Conservation (phyloP, 768 basidiomycete species). For the Asterophora lycoperdoides region DNA sequence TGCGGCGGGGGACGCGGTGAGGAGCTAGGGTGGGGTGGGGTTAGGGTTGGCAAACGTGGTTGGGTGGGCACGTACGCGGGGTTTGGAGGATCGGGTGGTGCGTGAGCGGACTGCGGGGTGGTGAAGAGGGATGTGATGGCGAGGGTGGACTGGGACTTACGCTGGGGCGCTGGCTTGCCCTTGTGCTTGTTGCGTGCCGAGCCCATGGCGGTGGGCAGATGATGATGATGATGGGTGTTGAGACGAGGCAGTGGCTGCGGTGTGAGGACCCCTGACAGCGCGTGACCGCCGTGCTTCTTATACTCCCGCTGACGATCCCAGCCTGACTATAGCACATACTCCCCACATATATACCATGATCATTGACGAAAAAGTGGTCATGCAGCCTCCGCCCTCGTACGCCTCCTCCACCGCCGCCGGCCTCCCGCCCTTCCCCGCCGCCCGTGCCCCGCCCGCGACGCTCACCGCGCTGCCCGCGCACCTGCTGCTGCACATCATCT, state of each 20-base stretch:
- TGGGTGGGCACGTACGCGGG: slow-evolving; percentile 33
- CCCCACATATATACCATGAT: slow-evolving; percentile 34
- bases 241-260: too few relatives aligned
- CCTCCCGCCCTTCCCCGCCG: slow-evolving; percentile 22
- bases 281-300: too few relatives aligned
- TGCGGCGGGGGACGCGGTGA: slow-evolving; percentile 13
- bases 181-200: slow-evolving; percentile 14
- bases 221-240: neutral
- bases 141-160: too few relatives aligned
- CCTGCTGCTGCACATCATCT: slow-evolving; percentile 65
- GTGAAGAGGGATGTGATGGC: too few relatives aligned
- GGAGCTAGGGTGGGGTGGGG: slow-evolving; percentile 26
- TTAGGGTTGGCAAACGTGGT: slow-evolving; percentile 28
- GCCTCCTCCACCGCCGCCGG: slow-evolving; percentile 3
- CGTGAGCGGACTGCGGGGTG: slow-evolving; percentile 32
- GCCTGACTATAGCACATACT: too few relatives aligned
- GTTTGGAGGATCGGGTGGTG: slow-evolving; percentile 35
- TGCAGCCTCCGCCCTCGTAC: slow-evolving; percentile 29
- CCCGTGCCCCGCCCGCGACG: slow-evolving; percentile 8
- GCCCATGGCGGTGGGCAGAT: slow-evolving; percentile 12
- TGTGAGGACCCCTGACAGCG: too few relatives aligned
- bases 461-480: slow-evolving; percentile 49
- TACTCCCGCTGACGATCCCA: too few relatives aligned
- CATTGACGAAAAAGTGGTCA: slow-evolving; percentile 33
- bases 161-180: slow-evolving; percentile 11